These are phyloP conservation scores for Diaporthe eres DNA, from an alignment of 2,329 filamentous ascomycete species.

Conservation along the genomic window DNA sequence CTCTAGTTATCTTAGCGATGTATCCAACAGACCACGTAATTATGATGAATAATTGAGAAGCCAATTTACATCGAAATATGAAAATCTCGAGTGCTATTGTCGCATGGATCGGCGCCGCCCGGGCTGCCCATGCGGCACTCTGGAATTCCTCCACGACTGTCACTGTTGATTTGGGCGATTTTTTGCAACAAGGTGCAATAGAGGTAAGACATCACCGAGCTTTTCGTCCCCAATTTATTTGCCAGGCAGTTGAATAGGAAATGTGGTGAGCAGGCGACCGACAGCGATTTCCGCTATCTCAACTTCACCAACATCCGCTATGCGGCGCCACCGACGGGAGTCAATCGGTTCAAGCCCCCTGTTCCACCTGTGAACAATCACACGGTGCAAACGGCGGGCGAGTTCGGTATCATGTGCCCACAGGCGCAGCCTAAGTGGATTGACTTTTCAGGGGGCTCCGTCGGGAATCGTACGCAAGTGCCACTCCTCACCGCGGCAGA, in stretches of 20 bases:
- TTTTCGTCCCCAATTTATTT: background rate
- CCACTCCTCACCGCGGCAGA: background rate
- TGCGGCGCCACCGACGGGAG: background rate
- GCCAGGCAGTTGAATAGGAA: background rate
- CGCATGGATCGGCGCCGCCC: background rate
- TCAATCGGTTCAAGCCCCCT: background rate
- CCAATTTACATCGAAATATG: background rate
- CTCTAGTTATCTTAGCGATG: background rate
- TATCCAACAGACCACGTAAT: background rate
- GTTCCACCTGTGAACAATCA: background rate
- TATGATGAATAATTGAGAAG: background rate
- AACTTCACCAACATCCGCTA: background rate
- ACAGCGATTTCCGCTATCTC: background rate
- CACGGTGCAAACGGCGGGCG: background rate
- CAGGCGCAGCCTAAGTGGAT: conserved; percentile 1
- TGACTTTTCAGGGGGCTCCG: background rate
- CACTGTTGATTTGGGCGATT: background rate
- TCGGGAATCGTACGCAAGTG: background rate
- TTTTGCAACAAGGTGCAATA: background rate
- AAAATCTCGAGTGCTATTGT: background rate
- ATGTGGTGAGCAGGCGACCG: background rate
- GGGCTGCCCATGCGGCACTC: background rate
- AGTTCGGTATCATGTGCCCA: background rate
- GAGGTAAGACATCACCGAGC: background rate
- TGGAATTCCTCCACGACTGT: background rate